These are phyloP conservation scores for Tuber indicum DNA, from an alignment of 495 filamentous ascomycete species.

Conservation along the genomic window DNA sequence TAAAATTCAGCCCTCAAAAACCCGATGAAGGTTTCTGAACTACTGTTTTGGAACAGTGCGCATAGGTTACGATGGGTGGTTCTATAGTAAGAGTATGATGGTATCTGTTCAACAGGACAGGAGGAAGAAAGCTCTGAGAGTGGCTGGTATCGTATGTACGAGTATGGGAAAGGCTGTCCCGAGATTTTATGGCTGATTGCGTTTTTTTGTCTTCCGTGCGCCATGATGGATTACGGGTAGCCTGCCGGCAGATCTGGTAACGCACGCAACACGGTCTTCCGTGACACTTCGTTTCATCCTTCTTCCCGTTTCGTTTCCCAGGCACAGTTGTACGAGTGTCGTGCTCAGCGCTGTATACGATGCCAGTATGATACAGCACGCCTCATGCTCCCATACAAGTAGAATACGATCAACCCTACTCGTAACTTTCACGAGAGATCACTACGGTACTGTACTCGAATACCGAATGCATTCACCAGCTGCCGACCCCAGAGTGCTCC, in stretches of 20 bases:
- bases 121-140: too few relatives aligned
- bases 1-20: too few relatives aligned
- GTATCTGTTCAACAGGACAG: too few relatives aligned
- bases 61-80: too few relatives aligned
- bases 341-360: too few relatives aligned
- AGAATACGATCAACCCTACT: not conserved
- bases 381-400: not conserved
- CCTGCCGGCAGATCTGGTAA: not conserved
- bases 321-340: not conserved
- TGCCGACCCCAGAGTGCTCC: not conserved
- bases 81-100: too few relatives aligned
- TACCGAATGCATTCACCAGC: too few relatives aligned
- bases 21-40: too few relatives aligned
- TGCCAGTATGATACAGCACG: not conserved
- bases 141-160: too few relatives aligned
- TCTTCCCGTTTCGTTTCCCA: not conserved
- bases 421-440: not conserved
- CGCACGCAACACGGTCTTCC: not conserved
- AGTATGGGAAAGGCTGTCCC: too few relatives aligned
- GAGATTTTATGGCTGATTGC: not conserved
- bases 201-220: not conserved
- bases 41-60: too few relatives aligned
- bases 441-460: not conserved
- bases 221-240: not conserved
- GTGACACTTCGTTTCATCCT: not conserved